A percentile compares a stretch with the other conserved stretches of the same genome.
These are phyloP conservation scores for Kondoa malvinella DNA, from an alignment of 768 basidiomycete genomes.

Conservation along the genomic window DNA sequence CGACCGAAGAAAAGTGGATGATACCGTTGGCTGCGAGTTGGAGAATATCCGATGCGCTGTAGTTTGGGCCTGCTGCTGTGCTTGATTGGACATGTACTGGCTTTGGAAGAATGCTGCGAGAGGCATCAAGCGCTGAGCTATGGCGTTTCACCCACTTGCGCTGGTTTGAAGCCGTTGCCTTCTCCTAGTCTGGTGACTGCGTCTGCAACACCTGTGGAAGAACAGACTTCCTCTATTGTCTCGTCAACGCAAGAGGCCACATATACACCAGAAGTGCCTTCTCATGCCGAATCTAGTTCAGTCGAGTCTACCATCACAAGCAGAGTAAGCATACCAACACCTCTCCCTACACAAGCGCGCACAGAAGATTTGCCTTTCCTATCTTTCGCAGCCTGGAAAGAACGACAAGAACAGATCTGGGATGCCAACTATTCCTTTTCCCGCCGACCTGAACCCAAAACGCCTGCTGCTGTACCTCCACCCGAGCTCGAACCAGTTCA, in stretches of 20 bases:
- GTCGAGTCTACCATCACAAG: neutral
- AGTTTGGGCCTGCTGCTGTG: too few species aligned
- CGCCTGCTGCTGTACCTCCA: neutral
- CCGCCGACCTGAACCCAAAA: neutral
- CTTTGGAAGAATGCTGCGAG: too few species aligned
- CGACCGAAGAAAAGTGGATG: too few species aligned
- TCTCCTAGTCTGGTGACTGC: neutral
- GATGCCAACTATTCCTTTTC: too few species aligned
- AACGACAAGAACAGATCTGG: conserved; percentile 6
- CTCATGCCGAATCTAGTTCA: neutral
- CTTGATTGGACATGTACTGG: too few species aligned
- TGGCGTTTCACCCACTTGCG: neutral
- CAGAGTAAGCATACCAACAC: neutral
- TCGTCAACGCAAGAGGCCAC: too few species aligned
- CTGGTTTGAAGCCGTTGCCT: neutral
- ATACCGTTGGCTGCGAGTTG: too few species aligned
- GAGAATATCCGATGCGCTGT: too few species aligned
- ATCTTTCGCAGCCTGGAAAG: conserved; percentile 15
- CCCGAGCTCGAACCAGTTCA: neutral
- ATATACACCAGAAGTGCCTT: too few species aligned
- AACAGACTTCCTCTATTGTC: neutral
- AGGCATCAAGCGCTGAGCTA: too few species aligned
- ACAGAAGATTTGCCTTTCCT: conserved; percentile 10
- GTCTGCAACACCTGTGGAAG: neutral
- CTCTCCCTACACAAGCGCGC: neutral